These are phyloP conservation scores for Fraxinus pennsylvanica DNA, from an alignment of 257 asterid genomes.

Conservation along the genomic window DNA sequence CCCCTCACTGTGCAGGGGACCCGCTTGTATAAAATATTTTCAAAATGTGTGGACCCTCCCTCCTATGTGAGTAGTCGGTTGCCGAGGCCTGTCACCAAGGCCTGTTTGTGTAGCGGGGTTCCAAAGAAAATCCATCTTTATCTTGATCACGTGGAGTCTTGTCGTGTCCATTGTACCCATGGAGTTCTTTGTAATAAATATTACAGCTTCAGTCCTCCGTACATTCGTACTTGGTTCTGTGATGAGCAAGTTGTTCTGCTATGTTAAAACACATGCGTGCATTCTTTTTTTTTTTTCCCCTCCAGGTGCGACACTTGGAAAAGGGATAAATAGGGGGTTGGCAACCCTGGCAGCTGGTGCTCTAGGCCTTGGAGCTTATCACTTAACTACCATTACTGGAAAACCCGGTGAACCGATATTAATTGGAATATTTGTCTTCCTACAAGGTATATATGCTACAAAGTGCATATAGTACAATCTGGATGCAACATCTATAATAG, in stretches of 20 bases:
- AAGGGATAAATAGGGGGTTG: conserved; percentile 71
- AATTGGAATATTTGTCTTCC: conserved; percentile 62
- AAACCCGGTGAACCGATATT: conserved; percentile 64
- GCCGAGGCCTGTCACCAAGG: too few species aligned
- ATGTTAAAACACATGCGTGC: not conserved
- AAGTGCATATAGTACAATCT: not conserved
- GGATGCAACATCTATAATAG: not conserved
- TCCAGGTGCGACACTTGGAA: conserved; percentile 75
- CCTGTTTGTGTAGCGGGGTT: too few species aligned
- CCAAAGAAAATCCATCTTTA: not conserved
- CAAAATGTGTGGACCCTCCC: too few species aligned
- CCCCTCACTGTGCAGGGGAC: too few species aligned
- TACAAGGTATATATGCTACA: conserved; percentile 49
- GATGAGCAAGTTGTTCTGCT: not conserved
- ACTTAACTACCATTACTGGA: conserved; percentile 55
- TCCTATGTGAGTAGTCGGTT: too few species aligned
- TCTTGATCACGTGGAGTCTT: not conserved
- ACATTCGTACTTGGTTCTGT: not conserved
- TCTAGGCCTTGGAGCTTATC: conserved; percentile 70
- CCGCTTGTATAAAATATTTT: too few species aligned
- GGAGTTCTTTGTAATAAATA: not conserved
- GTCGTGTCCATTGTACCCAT: not conserved
- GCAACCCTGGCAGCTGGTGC: conserved; percentile 72
- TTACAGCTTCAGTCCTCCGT: not conserved
- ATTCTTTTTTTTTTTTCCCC: not conserved